Evolutionary conservation across 352 stramenopile genomes (phyloP).

Genomic region (Globisporangium viniferum): DNA sequence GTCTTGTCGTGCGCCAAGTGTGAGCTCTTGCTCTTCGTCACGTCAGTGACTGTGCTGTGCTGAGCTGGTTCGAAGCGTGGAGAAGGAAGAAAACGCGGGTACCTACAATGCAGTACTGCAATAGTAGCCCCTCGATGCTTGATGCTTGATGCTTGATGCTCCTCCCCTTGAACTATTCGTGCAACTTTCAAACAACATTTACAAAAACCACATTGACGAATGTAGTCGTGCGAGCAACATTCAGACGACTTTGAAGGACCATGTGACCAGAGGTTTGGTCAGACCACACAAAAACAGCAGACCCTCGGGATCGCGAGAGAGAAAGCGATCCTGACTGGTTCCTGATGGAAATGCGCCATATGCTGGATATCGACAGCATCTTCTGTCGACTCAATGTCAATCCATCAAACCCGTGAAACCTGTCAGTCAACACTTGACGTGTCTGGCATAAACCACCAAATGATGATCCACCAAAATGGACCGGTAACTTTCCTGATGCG

Average conservation of each 20-base stretch:
- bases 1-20: background rate
- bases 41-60: background rate
- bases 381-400: no score
- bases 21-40: slow-evolving; percentile 5
- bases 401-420: no score
- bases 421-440: no score
- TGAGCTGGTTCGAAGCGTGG: background rate
- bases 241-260: background rate
- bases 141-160: background rate
- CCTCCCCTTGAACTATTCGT: background rate
- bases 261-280: background rate
- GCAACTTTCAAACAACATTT: background rate
- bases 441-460: no score
- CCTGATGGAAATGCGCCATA: background rate
- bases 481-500: no score
- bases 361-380: background rate
- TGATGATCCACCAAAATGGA: no score
- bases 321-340: background rate
- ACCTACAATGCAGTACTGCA: background rate
- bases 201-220: background rate
- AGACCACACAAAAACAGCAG: background rate
- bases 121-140: background rate
- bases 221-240: background rate
- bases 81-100: background rate
- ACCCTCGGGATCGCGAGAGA: background rate